A percentile compares a stretch with the other conserved stretches of the same genome.
Evolutionary conservation across 140 eudicot species (phyloP).

Genomic region (Bidens hawaiensis): DNA sequence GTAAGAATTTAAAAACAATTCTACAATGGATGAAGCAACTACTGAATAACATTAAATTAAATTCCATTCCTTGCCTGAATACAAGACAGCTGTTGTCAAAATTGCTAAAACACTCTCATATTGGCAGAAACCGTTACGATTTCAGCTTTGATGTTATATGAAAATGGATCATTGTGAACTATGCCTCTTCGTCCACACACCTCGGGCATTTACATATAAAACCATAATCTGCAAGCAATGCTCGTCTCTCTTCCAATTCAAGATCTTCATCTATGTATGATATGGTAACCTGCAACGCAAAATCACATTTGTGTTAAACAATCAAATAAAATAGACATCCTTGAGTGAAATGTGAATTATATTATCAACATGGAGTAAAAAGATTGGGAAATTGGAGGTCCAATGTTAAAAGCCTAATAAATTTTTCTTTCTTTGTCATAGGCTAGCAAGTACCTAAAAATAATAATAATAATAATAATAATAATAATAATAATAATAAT

Average conservation of each 20-base stretch:
- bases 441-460: background rate
- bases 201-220: slow-evolving; percentile 71
- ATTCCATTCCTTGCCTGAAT: background rate
- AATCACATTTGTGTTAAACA: background rate
- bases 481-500: too few relatives aligned
- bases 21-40: background rate
- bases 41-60: background rate
- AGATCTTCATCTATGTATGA: slow-evolving; percentile 96
- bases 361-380: background rate
- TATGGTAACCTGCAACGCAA: slow-evolving; percentile 65
- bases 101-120: background rate
- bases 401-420: background rate
- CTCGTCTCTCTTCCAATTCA: slow-evolving; percentile 67
- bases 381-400: background rate
- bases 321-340: background rate
- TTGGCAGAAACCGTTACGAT: background rate
- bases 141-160: background rate
- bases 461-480: too few relatives aligned
- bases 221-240: slow-evolving; percentile 80
- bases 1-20: too few relatives aligned
- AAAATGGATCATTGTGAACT: background rate
- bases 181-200: slow-evolving; percentile 53
- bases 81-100: background rate
- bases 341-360: background rate
- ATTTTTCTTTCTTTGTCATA: too few relatives aligned